These are phyloP conservation scores for Lasiodiplodia sp. DNA, from an alignment of 2,329 filamentous ascomycete genomes.

Conservation along the genomic window DNA sequence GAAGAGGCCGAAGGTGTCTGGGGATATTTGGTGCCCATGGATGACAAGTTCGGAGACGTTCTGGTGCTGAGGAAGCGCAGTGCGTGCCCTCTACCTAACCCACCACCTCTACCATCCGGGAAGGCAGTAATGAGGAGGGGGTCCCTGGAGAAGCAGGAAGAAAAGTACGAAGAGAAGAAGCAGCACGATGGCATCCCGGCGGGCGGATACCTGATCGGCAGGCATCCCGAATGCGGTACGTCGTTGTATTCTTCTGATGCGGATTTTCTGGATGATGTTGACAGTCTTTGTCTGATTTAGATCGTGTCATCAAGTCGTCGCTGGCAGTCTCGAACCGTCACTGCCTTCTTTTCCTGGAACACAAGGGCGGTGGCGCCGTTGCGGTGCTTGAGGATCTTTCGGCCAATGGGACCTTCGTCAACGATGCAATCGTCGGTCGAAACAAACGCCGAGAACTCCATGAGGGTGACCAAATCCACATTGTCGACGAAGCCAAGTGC, in stretches of 20 bases:
- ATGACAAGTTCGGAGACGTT: conserved; percentile 71
- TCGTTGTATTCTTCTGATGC: conserved; percentile 34
- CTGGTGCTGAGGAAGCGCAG: conserved; percentile 79
- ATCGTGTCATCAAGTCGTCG: conserved; percentile 70
- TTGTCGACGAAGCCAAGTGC: conserved; percentile 85
- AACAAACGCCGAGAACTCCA: conserved; percentile 90
- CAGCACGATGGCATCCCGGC: conserved; percentile 66
- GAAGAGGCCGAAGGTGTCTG: conserved; percentile 87
- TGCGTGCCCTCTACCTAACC: conserved; percentile 68
- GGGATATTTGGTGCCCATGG: conserved; percentile 90
- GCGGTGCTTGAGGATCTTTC: conserved; percentile 93
- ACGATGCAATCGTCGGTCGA: conserved; percentile 86
- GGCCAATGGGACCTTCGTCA: conserved; percentile 95
- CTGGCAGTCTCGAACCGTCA: conserved; percentile 88
- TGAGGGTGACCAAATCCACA: conserved; percentile 88
- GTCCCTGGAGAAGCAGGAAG: conserved; percentile 67
- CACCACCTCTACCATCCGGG: conserved; percentile 46
- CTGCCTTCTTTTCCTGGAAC: conserved; percentile 72
- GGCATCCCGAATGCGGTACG: conserved; percentile 92
- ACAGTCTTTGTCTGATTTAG: conserved; percentile 48
- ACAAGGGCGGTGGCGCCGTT: conserved; percentile 62
- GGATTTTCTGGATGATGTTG: neutral
- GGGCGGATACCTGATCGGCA: conserved; percentile 87
- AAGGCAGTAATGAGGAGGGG: conserved; percentile 56
- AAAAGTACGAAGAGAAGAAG: conserved; percentile 65